These are phyloP conservation scores for Hypoxylon sp. DNA, from an alignment of 2,329 filamentous ascomycete species.

Conservation along the genomic window DNA sequence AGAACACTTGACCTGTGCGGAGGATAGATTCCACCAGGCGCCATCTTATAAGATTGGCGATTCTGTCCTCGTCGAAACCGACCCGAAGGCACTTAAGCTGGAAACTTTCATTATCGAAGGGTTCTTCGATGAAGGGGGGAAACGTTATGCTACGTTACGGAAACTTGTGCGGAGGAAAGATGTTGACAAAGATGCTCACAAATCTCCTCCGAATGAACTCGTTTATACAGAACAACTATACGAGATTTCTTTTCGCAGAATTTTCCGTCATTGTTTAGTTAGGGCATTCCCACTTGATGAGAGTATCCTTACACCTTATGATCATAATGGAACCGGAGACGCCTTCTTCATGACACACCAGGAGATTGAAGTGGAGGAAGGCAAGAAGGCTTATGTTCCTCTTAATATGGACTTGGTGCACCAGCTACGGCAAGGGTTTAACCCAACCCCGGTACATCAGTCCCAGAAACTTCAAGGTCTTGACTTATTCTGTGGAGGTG, in stretches of 20 bases:
- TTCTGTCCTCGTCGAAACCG: slow-evolving; percentile 67
- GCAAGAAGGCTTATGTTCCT: slow-evolving; percentile 52
- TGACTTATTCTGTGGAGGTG: slow-evolving; percentile 84
- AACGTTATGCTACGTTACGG: slow-evolving; percentile 62
- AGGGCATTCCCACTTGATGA: slow-evolving; percentile 65
- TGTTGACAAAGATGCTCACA: slow-evolving; percentile 54
- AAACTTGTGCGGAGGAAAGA: slow-evolving; percentile 65
- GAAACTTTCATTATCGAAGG: slow-evolving; percentile 74
- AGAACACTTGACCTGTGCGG: slow-evolving; percentile 70
- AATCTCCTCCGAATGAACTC: slow-evolving; percentile 66
- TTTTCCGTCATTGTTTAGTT: slow-evolving; percentile 73
- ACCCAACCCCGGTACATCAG: slow-evolving; percentile 57
- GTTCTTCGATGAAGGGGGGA: slow-evolving; percentile 49
- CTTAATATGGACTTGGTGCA: slow-evolving; percentile 53
- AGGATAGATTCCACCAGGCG: slow-evolving; percentile 38
- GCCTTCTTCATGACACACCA: slow-evolving; percentile 73
- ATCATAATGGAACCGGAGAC: slow-evolving; percentile 74
- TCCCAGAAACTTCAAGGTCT: slow-evolving; percentile 68
- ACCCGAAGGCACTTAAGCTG: slow-evolving; percentile 56
- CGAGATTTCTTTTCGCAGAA: slow-evolving; percentile 55
- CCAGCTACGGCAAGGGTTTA: slow-evolving; percentile 68
- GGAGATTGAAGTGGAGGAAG: slow-evolving; percentile 49
- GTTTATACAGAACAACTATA: slow-evolving; percentile 53
- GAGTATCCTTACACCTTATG: slow-evolving; percentile 73
- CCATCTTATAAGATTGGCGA: slow-evolving; percentile 66